Evolutionary conservation across 1,284 basidiomycete species (phyloP).

Genomic region (Austroboletus novae-zelandiae): DNA sequence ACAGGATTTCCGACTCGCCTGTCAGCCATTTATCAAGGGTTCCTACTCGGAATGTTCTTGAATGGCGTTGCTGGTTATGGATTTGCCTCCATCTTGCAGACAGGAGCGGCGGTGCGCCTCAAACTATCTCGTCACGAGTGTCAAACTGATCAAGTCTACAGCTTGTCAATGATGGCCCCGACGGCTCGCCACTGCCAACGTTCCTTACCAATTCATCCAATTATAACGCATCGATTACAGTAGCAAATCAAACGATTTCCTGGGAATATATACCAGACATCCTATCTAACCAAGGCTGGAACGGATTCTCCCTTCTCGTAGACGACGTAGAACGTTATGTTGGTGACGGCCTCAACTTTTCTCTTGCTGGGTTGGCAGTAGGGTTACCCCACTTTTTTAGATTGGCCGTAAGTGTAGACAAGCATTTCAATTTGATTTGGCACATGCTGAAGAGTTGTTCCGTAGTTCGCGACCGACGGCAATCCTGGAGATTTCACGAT

Average conservation of each 20-base stretch:
- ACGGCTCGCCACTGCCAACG: constrained; percentile 65
- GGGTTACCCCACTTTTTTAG: constrained; percentile 80
- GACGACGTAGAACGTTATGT: constrained; percentile 82
- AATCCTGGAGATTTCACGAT: constrained; percentile 78
- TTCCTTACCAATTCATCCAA: constrained; percentile 73
- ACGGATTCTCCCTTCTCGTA: constrained; percentile 75
- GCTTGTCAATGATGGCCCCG: constrained; percentile 72
- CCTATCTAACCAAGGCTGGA: constrained; percentile 50
- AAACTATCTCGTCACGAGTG: constrained; percentile 2
- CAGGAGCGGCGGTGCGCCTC: constrained; percentile 59
- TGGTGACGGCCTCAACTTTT: constrained; percentile 65
- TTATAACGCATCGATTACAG: constrained; percentile 54
- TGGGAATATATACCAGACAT: constrained; percentile 59
- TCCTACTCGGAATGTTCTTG: constrained; percentile 80
- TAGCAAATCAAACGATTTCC: constrained; percentile 55
- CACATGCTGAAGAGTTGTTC: constrained; percentile 3
- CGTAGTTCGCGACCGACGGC: constrained; percentile 54
- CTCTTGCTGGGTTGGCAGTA: constrained; percentile 58
- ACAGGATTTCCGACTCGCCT: constrained; percentile 81
- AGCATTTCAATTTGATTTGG: background rate
- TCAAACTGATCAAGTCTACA: constrained; percentile 3
- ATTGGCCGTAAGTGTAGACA: constrained; percentile 62
- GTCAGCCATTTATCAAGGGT: constrained; percentile 77
- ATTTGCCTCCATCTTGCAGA: constrained; percentile 80
- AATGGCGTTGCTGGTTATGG: constrained; percentile 78